Percentiles rank a stretch among this genome's conserved stretches.
Conservation (phyloP, 495 filamentous ascomycete species). For the Penicillium nucicola region DNA sequence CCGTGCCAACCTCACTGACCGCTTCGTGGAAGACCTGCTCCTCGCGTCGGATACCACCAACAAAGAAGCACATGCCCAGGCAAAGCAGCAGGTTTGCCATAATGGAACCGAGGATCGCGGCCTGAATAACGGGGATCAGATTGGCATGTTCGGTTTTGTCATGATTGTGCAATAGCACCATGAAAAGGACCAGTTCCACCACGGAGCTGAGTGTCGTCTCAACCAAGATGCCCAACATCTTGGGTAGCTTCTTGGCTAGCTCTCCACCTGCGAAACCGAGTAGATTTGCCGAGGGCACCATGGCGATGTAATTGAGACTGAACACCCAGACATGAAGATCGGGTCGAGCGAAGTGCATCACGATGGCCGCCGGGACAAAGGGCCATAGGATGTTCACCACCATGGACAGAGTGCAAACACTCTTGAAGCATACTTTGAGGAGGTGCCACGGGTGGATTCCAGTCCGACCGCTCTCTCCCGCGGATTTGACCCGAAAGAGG, state of each 20-base stretch:
- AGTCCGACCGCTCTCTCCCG: conserved; percentile 62
- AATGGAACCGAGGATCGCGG: conserved; percentile 78
- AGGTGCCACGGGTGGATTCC: conserved; percentile 61
- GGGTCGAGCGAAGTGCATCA: conserved; percentile 58
- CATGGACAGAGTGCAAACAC: conserved; percentile 54
- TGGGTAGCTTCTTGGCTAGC: conserved; percentile 73
- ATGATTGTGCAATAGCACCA: conserved; percentile 57
- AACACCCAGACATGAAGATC: conserved; percentile 65
- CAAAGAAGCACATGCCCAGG: conserved; percentile 73
- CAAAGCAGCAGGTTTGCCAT: conserved; percentile 76
- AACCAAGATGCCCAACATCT: conserved; percentile 71
- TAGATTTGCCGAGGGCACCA: conserved; percentile 86
- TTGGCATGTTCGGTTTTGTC: conserved; percentile 22
- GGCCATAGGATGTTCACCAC: conserved; percentile 72
- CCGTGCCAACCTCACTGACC: conserved; percentile 77
- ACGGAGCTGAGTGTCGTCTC: conserved; percentile 75
- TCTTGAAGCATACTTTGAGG: conserved; percentile 56
- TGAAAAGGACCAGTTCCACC: conserved; percentile 82
- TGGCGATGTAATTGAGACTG: conserved; percentile 70
- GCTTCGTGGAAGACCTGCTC: conserved; percentile 70
- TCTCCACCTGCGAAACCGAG: conserved; percentile 84
- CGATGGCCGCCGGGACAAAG: conserved; percentile 65
- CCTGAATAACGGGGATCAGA: conserved; percentile 70
- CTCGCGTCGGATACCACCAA: conserved; percentile 64
- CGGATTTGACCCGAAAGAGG: conserved; percentile 50